A percentile compares a stretch with the other conserved stretches of the same genome.
Conservation (phyloP, 1,284 basidiomycete species). For the Sanguinoderma infundibulare region DNA sequence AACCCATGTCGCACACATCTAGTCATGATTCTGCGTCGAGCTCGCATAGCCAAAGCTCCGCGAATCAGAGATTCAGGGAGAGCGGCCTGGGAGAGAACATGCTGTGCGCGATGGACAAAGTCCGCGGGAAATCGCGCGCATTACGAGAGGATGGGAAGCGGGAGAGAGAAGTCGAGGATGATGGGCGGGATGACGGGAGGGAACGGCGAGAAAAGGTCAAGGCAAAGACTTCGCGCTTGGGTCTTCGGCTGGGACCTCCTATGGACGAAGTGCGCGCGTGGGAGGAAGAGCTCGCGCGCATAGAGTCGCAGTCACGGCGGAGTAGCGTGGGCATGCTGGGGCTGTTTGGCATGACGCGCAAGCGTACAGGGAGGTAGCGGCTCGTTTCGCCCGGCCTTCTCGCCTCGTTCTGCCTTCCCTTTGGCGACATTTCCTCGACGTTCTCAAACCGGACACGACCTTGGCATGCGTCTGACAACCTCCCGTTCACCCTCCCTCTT, state of each 20-base stretch:
- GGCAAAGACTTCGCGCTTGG: slow-evolving; percentile 19
- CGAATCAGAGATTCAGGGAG: slow-evolving; percentile 16
- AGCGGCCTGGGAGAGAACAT: slow-evolving; percentile 26
- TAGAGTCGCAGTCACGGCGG: slow-evolving; percentile 65
- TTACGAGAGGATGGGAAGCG: slow-evolving; percentile 24
- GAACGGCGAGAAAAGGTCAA: slow-evolving; percentile 21
- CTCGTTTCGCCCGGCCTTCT: not conserved
- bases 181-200: slow-evolving; percentile 19
- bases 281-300: slow-evolving; percentile 76
- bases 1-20: slow-evolving; percentile 9
- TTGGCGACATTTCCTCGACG: not conserved
- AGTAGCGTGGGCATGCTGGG: slow-evolving; percentile 63
- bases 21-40: slow-evolving; percentile 32
- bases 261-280: slow-evolving; percentile 60
- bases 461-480: not conserved
- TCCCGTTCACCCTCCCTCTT: not conserved
- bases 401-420: not conserved
- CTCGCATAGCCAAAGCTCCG: slow-evolving; percentile 15
- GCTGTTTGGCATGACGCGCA: slow-evolving; percentile 44
- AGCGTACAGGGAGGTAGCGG: slow-evolving; percentile 37
- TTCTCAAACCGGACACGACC: not conserved
- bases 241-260: slow-evolving; percentile 24
- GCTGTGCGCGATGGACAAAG: slow-evolving; percentile 22
- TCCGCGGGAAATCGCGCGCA: slow-evolving; percentile 21
- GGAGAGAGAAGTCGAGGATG: slow-evolving; percentile 17